phyloP scores from a whole-genome alignment of 352 stramenopile genomes.

The Phytophthora pisi region DNA sequence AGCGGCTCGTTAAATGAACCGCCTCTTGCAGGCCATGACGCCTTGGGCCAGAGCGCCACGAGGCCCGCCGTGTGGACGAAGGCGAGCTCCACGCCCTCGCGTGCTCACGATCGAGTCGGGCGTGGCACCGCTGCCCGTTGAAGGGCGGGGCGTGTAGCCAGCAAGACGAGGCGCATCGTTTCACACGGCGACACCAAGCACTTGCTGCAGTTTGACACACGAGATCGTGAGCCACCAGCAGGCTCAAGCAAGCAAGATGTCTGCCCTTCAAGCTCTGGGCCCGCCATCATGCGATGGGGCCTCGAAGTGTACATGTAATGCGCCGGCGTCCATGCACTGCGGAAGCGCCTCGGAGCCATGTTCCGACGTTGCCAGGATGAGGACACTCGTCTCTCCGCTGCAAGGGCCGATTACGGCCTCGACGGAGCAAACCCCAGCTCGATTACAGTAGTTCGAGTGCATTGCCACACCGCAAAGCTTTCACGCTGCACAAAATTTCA shows the following conservation, averaged over 20 bases:
- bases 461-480: not conserved
- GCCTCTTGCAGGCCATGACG: slow-evolving; percentile 4
- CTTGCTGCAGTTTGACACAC: slow-evolving; percentile 8
- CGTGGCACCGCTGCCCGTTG: slow-evolving; percentile 11
- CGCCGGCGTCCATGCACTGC: slow-evolving; percentile 3
- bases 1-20: slow-evolving; percentile 16
- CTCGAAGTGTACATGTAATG: not conserved
- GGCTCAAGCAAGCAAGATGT: slow-evolving; percentile 3
- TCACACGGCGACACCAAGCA: slow-evolving; percentile 10
- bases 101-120: slow-evolving; percentile 18
- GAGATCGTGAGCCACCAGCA: slow-evolving; percentile 11
- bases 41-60: not conserved
- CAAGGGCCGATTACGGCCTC: slow-evolving; percentile 4
- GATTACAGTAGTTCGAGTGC: not conserved
- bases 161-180: slow-evolving; percentile 19
- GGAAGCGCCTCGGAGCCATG: not conserved
- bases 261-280: slow-evolving; percentile 12
- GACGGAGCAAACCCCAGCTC: not conserved
- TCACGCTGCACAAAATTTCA: not conserved
- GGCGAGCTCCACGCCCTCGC: slow-evolving; percentile 7
- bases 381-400: not conserved
- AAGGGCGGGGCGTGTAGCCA: slow-evolving; percentile 19
- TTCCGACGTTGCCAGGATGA: slow-evolving; percentile 2
- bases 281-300: slow-evolving; percentile 14
- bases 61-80: not conserved